Percentiles rank a stretch among this genome's conserved stretches.
Conservation (phyloP, 73 alveolate species). For the Paramecium pentaurelia region DNA sequence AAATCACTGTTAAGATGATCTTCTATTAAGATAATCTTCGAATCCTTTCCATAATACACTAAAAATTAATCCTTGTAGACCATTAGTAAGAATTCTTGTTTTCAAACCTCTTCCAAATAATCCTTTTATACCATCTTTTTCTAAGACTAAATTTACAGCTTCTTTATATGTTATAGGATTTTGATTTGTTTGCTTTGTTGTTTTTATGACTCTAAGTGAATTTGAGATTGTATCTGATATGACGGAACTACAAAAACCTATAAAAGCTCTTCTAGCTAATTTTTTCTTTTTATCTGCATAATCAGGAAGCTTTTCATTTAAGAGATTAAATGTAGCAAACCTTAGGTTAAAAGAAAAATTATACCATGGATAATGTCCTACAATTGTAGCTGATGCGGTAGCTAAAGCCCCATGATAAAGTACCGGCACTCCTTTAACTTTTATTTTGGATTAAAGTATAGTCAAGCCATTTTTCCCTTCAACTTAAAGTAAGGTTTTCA, state of each 20-base stretch:
- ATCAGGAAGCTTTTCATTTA: conserved; percentile 72
- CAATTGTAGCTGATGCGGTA: conserved; percentile 68
- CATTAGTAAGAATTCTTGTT: conserved; percentile 81
- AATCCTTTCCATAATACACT: conserved; percentile 62
- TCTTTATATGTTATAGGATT: conserved; percentile 62
- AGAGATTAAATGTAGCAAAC: conserved; percentile 73
- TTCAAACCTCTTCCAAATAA: conserved; percentile 71
- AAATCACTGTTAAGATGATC: neutral
- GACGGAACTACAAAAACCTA: conserved; percentile 71
- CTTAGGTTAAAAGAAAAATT: neutral
- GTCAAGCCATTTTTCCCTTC: conserved; percentile 68
- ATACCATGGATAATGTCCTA: conserved; percentile 86
- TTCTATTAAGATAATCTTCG: conserved; percentile 3
- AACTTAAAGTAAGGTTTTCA: conserved; percentile 72
- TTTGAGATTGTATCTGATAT: conserved; percentile 69
- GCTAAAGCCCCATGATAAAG: conserved; percentile 81
- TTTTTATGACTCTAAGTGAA: conserved; percentile 75
- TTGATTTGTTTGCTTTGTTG: conserved; percentile 69
- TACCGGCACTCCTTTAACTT: conserved; percentile 64
- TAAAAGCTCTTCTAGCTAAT: conserved; percentile 74
- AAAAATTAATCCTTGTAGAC: conserved; percentile 77
- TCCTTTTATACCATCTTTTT: conserved; percentile 71
- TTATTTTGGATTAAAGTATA: conserved; percentile 54
- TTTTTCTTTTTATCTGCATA: conserved; percentile 56
- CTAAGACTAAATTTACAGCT: conserved; percentile 59